Evolutionary conservation across 352 stramenopile genomes (phyloP), one percentile per base, ranked within the genome.

Genomic region (Pythium chondricola): DNA sequence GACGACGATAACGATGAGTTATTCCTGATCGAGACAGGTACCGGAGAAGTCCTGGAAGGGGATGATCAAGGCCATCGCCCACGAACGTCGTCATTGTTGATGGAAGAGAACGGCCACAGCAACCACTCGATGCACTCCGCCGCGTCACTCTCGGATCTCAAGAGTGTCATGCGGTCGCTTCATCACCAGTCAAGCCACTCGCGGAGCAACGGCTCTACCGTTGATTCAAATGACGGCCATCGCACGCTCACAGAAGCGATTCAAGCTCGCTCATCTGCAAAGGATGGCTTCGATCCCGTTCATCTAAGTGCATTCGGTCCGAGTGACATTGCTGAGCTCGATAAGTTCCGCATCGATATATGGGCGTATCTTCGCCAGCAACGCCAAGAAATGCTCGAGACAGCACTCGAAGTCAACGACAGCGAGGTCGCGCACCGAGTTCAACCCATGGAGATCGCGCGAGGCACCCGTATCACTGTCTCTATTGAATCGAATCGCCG

Each of bases 351-450:
- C 1, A 54, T 89, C 21, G 73, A 89, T 25, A 65, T 89, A 30
- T 89, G 78, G 78, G 74, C 69, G 4, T 89, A 86, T 33, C 35
- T 84, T 11, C 71, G 74, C 6, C 73, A 81, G 37, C 78, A 89
- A 22, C 64, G 78, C 2, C 61, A 54, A 14, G 68, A 66, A 27
- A 86, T 89, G 78, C 58, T 86, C 17, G 74, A 83, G 39, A 65
- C 56, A 3, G 74, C 78, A 8, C 48, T 81, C 0, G 71, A 85
- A 33, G 46, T 63, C 9, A 83, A 74, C 33, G 70, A 83, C 11
- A 49, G 58, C 1, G 74, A 86, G 45, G 65, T 58, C 18, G 74
- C 52, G 7, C 58, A 68, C 20, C 71, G 70, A n/a, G 51, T 80
- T 10, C 68, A 81, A 35, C 65, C 74, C 8, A 53, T 86, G 48